Evolutionary conservation across 2,329 filamentous ascomycete genomes (phyloP), one percentile per base, ranked within the genome.

Genomic region (Chaetothyriales sp.): DNA sequence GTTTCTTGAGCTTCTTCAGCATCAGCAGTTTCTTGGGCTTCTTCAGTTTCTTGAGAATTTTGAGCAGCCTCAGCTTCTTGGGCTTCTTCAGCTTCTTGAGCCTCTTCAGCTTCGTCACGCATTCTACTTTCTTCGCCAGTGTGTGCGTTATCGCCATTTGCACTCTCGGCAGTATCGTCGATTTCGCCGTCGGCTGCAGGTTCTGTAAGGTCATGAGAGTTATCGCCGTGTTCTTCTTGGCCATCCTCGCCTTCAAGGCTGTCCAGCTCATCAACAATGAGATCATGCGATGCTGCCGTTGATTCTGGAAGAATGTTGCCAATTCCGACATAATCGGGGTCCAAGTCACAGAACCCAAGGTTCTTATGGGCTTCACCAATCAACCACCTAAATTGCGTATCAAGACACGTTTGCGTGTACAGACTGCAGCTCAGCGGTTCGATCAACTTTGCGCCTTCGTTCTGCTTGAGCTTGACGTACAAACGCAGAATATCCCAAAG

Each of bases 401-500:
- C 65, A 59, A 81, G 75, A 46, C 73, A 75, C 43, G 73, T 66
- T 59, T 74, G 77, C 18, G 72, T 73, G 49, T 67, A 69, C 48
- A 84, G 67, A 8, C 70, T 70, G 50, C 83, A 66, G 57, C 79
- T 77, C n/a, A 83, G 68, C 15, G 78, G 74, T 28, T 75, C 71
- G 1, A 73, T 71, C 19, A 70, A 63, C 49, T 72, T 66, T 43
- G 70, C 63, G 20, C 72, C 76, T 61, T 83, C 80, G 59, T 83
- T 80, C 28, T 70, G 70, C 56, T 76, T 72, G 45, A 85, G 66
- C 15, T 71, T 68, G 52, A 80, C 64, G 59, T 81, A 81, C 45
- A 82, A 62, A 49, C 77, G 71, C 52, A 83, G 64, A 44, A 85
- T 68, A 51, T 80, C 71, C 45, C 72, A 67, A 48, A 83, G 66